Evolutionary conservation across 768 basidiomycete species (phyloP).

Genomic region (Mycena belliarum): DNA sequence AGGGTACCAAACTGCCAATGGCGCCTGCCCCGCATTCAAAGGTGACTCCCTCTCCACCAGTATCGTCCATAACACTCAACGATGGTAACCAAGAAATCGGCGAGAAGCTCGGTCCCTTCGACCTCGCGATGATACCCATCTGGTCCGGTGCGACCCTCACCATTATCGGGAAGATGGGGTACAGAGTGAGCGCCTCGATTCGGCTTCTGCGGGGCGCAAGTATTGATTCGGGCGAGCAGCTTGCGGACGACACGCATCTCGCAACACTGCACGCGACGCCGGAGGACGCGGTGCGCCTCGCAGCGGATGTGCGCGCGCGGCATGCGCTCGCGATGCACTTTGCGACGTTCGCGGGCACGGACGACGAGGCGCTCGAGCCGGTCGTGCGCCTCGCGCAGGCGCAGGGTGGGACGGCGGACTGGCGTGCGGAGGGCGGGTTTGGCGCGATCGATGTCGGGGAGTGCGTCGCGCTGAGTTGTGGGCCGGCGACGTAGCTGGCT

Average conservation of each 20-base stretch:
- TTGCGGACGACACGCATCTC: constrained; percentile 32
- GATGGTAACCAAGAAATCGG: constrained; percentile 36
- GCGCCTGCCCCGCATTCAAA: constrained; percentile 39
- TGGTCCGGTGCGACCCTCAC: constrained; percentile 45
- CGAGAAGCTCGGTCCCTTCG: constrained; percentile 38
- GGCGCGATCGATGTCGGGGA: constrained; percentile 37
- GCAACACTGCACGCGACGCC: constrained; percentile 42
- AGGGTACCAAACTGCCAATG: constrained; percentile 35
- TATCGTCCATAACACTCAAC: background rate
- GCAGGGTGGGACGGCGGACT: constrained; percentile 24
- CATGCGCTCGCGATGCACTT: constrained; percentile 45
- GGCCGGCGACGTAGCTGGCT: background rate
- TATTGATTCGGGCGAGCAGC: constrained; percentile 7
- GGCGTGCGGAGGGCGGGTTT: constrained; percentile 34
- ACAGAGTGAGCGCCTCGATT: constrained; percentile 30
- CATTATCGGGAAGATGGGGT: constrained; percentile 37
- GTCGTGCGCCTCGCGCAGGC: constrained; percentile 32
- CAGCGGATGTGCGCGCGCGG: constrained; percentile 36
- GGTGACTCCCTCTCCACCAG: constrained; percentile 19
- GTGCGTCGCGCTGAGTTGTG: background rate
- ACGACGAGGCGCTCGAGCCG: constrained; percentile 41
- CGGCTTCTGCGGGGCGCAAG: background rate
- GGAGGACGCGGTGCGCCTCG: constrained; percentile 39
- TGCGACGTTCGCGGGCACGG: constrained; percentile 44
- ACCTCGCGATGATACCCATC: constrained; percentile 44